phyloP scores from a whole-genome alignment of 306 rosid genomes.

The Sphenostylis stenocarpa region DNA sequence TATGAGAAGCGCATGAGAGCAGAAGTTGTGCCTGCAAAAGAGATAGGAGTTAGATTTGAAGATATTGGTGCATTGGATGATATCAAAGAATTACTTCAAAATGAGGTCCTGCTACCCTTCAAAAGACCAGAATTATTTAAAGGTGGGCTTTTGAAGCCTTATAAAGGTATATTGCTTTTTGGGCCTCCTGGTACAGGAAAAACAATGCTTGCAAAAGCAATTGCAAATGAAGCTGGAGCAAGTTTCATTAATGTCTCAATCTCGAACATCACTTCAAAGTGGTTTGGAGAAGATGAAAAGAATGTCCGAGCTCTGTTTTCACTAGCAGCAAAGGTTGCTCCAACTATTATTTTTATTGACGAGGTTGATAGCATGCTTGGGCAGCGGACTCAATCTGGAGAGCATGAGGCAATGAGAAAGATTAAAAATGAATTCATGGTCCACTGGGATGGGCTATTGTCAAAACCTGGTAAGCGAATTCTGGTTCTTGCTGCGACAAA shows the following conservation, averaged over 20 bases:
- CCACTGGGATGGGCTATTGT: conserved; percentile 83
- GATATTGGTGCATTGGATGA: conserved; percentile 80
- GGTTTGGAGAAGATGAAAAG: conserved; percentile 85
- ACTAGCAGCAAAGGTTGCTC: conserved; percentile 80
- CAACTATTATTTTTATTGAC: conserved; percentile 76
- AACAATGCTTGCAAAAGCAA: conserved; percentile 88
- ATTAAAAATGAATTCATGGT: conserved; percentile 84
- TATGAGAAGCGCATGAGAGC: conserved; percentile 81
- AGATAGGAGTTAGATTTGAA: conserved; percentile 80
- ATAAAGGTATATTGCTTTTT: conserved; percentile 75
- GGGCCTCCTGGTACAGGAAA: conserved; percentile 93
- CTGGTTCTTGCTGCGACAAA: conserved; percentile 88
- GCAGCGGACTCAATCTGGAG: conserved; percentile 69
- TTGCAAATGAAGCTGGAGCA: conserved; percentile 84
- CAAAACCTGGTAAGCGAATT: conserved; percentile 54
- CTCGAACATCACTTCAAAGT: conserved; percentile 73
- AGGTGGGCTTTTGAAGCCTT: conserved; percentile 81
- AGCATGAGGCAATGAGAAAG: conserved; percentile 74
- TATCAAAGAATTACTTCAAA: conserved; percentile 77
- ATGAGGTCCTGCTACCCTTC: conserved; percentile 78
- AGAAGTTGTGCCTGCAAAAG: conserved; percentile 77
- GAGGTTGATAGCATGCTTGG: conserved; percentile 95
- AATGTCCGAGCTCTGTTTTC: conserved; percentile 74
- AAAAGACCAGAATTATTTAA: conserved; percentile 79
- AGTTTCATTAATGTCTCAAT: conserved; percentile 79